Evolutionary conservation across 805 yeast genomes (phyloP).

Genomic region (Blastobotrys attinorum): DNA sequence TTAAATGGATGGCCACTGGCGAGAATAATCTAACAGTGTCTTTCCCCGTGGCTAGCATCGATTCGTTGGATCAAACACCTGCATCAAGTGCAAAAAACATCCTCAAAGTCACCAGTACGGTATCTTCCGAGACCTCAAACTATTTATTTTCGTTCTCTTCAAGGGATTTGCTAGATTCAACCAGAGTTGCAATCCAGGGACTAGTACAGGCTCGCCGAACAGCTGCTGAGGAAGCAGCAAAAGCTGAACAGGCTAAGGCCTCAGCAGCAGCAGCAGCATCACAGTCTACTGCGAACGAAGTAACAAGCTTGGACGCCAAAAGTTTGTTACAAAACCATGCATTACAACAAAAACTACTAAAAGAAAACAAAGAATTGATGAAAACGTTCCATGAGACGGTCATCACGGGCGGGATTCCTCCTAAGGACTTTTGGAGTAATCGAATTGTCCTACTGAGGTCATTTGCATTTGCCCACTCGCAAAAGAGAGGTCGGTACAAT

Average conservation of each 20-base stretch:
- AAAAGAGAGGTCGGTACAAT: slow-evolving; percentile 87
- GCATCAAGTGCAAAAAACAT: slow-evolving; percentile 59
- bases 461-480: slow-evolving; percentile 75
- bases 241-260: slow-evolving; percentile 17
- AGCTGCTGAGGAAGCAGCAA: slow-evolving; percentile 2
- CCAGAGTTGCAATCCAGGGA: slow-evolving; percentile 6
- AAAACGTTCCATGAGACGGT: slow-evolving; percentile 83
- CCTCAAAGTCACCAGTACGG: slow-evolving; percentile 34
- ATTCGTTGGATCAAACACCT: slow-evolving; percentile 55
- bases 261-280: slow-evolving; percentile 27
- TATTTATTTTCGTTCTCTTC: slow-evolving; percentile 10
- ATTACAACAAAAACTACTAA: slow-evolving; percentile 69
- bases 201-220: slow-evolving; percentile 6
- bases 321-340: slow-evolving; percentile 61
- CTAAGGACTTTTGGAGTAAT: slow-evolving; percentile 81
- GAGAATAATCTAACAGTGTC: neutral
- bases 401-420: slow-evolving; percentile 56
- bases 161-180: slow-evolving; percentile 8
- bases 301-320: slow-evolving; percentile 41
- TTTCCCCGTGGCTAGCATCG: slow-evolving; percentile 2
- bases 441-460: slow-evolving; percentile 74
- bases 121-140: slow-evolving; percentile 2
- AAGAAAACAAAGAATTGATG: slow-evolving; percentile 61
- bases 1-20: slow-evolving; percentile 6
- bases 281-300: slow-evolving; percentile 8